Conservation (phyloP, 2,329 filamentous ascomycete species). For the Curvularia hawaiiensis region DNA sequence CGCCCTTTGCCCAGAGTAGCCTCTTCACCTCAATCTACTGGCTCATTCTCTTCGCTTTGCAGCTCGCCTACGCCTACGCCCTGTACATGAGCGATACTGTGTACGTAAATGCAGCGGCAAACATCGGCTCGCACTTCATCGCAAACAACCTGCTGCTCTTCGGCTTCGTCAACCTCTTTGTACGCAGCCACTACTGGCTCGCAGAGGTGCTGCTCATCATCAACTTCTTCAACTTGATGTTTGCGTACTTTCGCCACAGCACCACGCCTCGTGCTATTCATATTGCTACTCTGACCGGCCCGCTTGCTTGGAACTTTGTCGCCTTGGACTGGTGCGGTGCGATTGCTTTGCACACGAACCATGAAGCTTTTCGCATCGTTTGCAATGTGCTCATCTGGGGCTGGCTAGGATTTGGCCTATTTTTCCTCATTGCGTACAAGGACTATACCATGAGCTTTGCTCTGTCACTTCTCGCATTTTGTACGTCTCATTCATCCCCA, state of each 20-base stretch:
- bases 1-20: conserved; percentile 76
- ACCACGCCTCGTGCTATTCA: conserved; percentile 77
- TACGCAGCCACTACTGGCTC: conserved; percentile 74
- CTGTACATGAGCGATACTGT: conserved; percentile 72
- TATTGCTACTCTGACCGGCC: conserved; percentile 73
- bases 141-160: conserved; percentile 83
- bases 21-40: conserved; percentile 74
- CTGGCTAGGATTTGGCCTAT: conserved; percentile 74
- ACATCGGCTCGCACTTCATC: conserved; percentile 84
- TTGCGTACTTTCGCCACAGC: conserved; percentile 80
- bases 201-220: conserved; percentile 76
- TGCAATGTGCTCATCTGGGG: conserved; percentile 91
- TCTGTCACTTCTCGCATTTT: conserved; percentile 72
- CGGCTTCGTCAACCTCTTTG: conserved; percentile 82
- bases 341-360: conserved; percentile 72
- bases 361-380: conserved; percentile 73
- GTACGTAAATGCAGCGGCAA: conserved; percentile 70
- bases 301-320: conserved; percentile 84
- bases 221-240: conserved; percentile 81
- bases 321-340: conserved; percentile 90
- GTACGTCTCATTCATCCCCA: too few species aligned
- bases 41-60: conserved; percentile 74
- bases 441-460: conserved; percentile 80
- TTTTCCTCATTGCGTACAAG: conserved; percentile 77
- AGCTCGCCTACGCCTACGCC: conserved; percentile 75